These are phyloP conservation scores for Cyclocybe cylindracea DNA, from an alignment of 768 basidiomycete species.

Conservation along the genomic window DNA sequence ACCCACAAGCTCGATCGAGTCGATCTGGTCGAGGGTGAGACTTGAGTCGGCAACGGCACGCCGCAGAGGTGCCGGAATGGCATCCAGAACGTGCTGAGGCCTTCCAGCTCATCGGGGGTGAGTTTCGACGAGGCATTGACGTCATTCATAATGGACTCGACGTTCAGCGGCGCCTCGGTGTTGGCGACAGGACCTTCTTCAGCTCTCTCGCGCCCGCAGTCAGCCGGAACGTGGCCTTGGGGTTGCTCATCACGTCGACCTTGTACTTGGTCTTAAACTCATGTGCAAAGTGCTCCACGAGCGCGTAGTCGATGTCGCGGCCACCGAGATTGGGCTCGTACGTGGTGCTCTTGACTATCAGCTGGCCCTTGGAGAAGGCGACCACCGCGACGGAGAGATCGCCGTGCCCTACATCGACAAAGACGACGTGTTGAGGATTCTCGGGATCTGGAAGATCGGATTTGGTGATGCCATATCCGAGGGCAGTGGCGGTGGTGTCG, in stretches of 20 bases:
- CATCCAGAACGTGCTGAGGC: conserved; percentile 71
- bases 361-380: conserved; percentile 92
- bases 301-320: conserved; percentile 92
- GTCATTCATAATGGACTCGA: conserved; percentile 97
- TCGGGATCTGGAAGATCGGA: conserved; percentile 90
- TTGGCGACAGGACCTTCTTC: conserved; percentile 98
- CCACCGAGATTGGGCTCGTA: conserved; percentile 95
- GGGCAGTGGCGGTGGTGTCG: conserved; percentile 93
- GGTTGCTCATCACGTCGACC: conserved; percentile 89
- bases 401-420: conserved; percentile 95
- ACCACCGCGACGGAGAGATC: conserved; percentile 85
- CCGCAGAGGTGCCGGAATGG: conserved; percentile 74
- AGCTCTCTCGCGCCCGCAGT: conserved; percentile 82
- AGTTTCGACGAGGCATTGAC: conserved; percentile 89
- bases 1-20: conserved; percentile 90
- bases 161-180: conserved; percentile 81
- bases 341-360: conserved; percentile 83
- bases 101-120: conserved; percentile 80
- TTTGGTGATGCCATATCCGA: conserved; percentile 99
- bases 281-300: conserved; percentile 84
- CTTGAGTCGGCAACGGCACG: conserved; percentile 81
- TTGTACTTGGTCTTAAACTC: conserved; percentile 98
- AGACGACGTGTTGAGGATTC: conserved; percentile 81
- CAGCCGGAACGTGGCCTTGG: conserved; percentile 94
- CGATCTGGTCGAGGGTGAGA: conserved; percentile 80